Base-by-base conservation (phyloP, 208 protist genomes). In the Trypanosoma rangeli region DNA sequence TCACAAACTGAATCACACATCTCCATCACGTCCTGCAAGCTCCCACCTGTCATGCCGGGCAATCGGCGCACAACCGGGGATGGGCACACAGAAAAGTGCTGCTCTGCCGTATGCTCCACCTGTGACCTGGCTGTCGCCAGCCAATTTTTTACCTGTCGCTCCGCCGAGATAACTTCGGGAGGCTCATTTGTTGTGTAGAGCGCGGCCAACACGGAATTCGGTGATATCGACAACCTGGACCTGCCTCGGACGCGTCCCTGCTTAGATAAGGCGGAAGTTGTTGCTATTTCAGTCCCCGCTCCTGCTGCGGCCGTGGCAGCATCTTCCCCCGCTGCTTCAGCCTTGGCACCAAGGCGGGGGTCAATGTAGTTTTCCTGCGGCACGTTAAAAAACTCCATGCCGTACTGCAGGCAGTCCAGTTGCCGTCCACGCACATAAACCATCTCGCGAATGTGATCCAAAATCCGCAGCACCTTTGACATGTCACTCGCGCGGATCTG, bases 361-460 rank as follows among this genome's bases (percentile, higher is more conserved):
- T 87, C 79, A 53, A 90, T 77, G 65, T 90, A 93, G 71, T 87
- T 77, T 49, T 89, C 82, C 16, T 86, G 76, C 16, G 79, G 68
- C 7, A 96, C 55, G 26, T 77, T 78, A 54, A 83, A 73, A 63
- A 93, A 65, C 65, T 94, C 87, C 0, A 94, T 74, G 18, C 75
- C 69, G 76, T 86, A 82, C 22, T 80, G 72, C 49, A 96, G 67
- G 35, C 83, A 71, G 48, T 81, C 75, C 10, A 96, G 82, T 5
- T 78, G 64, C 31, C 76, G 76, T 16, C 87, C 90, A 26, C 86
- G 87, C 50, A 68, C 55, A 75, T 92, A 96, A 16, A 96, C 64
- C 37, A 61, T 65, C 53, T 74, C 75, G 53, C 90, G 85, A 33
- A 96, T 73, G 20, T 85, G 50, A 68, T 93, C 87, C 15, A 96